Conservation (phyloP, 1,284 basidiomycete genomes). For the Takashimella tepidaria region DNA sequence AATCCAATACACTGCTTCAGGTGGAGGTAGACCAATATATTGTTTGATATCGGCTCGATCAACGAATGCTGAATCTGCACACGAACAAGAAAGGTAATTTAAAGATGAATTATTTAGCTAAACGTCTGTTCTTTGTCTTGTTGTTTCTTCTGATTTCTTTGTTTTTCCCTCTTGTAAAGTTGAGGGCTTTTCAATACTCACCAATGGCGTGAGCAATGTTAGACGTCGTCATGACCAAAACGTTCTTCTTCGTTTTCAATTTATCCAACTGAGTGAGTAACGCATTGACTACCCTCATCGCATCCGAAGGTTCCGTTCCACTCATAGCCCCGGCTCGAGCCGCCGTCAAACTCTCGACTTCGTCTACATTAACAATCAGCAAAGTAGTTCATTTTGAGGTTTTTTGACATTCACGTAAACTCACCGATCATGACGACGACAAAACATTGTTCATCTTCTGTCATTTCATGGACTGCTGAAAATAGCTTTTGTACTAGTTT, state of each 20-base stretch:
- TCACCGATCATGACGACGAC: conserved; percentile 90
- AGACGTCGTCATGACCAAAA: conserved; percentile 92
- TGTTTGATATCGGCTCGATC: conserved; percentile 96
- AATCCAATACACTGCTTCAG: conserved; percentile 90
- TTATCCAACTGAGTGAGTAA: conserved; percentile 96
- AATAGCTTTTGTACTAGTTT: conserved; percentile 96
- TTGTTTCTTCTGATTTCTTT: too few species aligned
- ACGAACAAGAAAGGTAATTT: too few species aligned
- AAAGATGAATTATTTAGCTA: neutral
- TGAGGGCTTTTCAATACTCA: conserved; percentile 43
- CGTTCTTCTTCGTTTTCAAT: conserved; percentile 85
- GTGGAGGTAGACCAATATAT: conserved; percentile 83
- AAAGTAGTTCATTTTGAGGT: too few species aligned
- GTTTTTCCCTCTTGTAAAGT: too few species aligned
- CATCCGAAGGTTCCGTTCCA: conserved; percentile 91
- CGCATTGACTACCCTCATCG: conserved; percentile 96
- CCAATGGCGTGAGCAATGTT: conserved; percentile 93
- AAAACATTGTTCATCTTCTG: conserved; percentile 82
- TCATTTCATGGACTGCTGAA: conserved; percentile 76
- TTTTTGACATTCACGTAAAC: conserved; percentile 11
- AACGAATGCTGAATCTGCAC: conserved; percentile 90
- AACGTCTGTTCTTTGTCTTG: neutral
- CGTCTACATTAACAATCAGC: conserved; percentile 56
- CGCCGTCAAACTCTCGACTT: conserved; percentile 92
- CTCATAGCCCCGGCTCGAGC: conserved; percentile 89